Evolutionary conservation across 2,329 filamentous ascomycete genomes (phyloP), one percentile per base, ranked within the genome.

Genomic region (Ambrosiella beaveri): DNA sequence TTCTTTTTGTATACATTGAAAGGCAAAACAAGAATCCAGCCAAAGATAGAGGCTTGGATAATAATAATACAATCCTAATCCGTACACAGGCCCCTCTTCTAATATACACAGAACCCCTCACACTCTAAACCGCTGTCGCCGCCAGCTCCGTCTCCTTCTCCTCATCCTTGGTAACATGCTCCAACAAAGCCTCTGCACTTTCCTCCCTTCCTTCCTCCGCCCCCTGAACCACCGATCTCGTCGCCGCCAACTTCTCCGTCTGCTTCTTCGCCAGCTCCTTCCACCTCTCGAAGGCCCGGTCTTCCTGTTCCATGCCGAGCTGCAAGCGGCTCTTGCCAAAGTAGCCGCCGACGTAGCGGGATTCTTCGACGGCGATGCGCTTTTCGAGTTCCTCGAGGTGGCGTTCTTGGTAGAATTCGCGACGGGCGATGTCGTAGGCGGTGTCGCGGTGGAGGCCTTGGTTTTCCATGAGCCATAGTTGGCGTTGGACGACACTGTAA

Each of bases 391-490:
- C 89, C 65, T 94, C 83, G 61, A 81, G 75, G 64, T 95, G 85
- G 60, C 93, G 85, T 62, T 91, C 71, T 51, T 78, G 74, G 73
- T 98, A 98, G 71, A 97, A 95, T 69, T 98, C 91, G 63, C 84
- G 84, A 61, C 93, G 86, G 7, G 86, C 89, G 58, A 75, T 73
- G 70, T 97, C 91, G 73, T 98, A 98, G 38, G 93, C 89, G 63
- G 79, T 70, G 45, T 77, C 74, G 67, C 79, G 79, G 54, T 75
- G 77, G 67, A 86, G 76, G 56, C 74, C 73, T 7, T 75, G 65
- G 62, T 80, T 80, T 57, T 86, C 71, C 74, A 95, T 86, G 61
- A 97, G 77, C 79, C 84, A 95, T 60, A 93, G 68, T 68, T 97
- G 91, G 62, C 91, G 83, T 71, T 97, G 91, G 7, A 97, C 82